Base-by-base conservation (phyloP, 108 stramenopile species). In the Conticribra weissflogii region DNA sequence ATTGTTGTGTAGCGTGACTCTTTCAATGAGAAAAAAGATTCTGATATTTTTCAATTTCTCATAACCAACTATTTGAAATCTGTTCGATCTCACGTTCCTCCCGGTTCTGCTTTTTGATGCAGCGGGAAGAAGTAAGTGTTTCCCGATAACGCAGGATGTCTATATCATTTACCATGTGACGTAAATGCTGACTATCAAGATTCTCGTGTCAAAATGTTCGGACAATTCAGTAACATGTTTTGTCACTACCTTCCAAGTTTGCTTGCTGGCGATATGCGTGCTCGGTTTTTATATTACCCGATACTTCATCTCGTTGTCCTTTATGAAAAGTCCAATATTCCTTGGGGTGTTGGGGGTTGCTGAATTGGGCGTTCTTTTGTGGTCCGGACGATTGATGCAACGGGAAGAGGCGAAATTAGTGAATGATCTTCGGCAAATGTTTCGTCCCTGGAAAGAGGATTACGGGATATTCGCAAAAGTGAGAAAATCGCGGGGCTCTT, bases 391-490 rank as follows among this genome's bases (percentile, higher is more conserved):
- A 1, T 24, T 66, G n/a, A 2, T 36, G 3, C 29, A 36, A n/a
- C 17, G 52, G 52, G 65, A 66, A 51, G 65, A 66, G 36, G 24
- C 14, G 2, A 66, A 18, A 54, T 21, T 66, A 21, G n/a, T 36
- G 14, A 16, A 24, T n/a, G 51, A 66, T 3, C 34, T 66, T 9
- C 34, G 48, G 3, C 31, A 27, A 24, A 9, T 66, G 21, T 24
- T 66, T 30, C 32, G 36, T 54, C 65, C 65, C 12, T 66, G 65
- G 65, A 66, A 28, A 33, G 30, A 66, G 5, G 65, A 66, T 32
- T 66, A 66, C 25, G 65, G 65, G 34, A 54, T 66, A 22, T 30
- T 53, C 22, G 50, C 65, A 5, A 66, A 66, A 54, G 22, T 66
- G 32, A 66, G 65, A 51, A 66, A 66, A 48, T 32, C 53, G 0